Conservation (phyloP, 2,329 filamentous ascomycete species). For the Allantophomopsis cytisporea region DNA sequence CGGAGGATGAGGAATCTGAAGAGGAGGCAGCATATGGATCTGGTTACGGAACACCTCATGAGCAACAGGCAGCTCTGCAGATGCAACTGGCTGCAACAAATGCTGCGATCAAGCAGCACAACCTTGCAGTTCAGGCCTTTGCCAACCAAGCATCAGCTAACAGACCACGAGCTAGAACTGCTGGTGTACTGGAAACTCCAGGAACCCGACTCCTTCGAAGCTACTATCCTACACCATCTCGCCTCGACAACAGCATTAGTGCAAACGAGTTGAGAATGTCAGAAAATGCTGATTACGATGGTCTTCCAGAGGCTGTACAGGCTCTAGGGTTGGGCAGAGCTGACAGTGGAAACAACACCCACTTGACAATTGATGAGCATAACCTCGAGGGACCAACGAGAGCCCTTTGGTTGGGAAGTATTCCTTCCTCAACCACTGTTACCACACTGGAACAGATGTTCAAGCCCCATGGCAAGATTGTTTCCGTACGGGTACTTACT, state of each 20-base stretch:
- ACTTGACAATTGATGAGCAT: slow-evolving; percentile 60
- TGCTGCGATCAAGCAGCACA: slow-evolving; percentile 74
- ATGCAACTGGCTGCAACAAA: slow-evolving; percentile 51
- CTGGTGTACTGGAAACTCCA: slow-evolving; percentile 64
- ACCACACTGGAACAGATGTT: slow-evolving; percentile 94
- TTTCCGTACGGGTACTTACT: slow-evolving; percentile 84
- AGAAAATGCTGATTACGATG: slow-evolving; percentile 68
- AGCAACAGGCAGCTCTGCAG: slow-evolving; percentile 44
- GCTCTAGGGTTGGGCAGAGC: slow-evolving; percentile 60
- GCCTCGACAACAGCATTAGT: slow-evolving; percentile 63
- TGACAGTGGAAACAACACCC: slow-evolving; percentile 49
- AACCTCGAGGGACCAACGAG: slow-evolving; percentile 81
- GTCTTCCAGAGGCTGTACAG: slow-evolving; percentile 70
- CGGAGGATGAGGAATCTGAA: slow-evolving; percentile 50
- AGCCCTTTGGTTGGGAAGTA: slow-evolving; percentile 93
- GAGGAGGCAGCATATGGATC: slow-evolving; percentile 55
- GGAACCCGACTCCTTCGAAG: slow-evolving; percentile 40
- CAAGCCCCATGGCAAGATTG: slow-evolving; percentile 78
- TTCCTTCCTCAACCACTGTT: slow-evolving; percentile 91
- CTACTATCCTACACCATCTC: slow-evolving; percentile 65
- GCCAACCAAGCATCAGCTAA: slow-evolving; percentile 71
- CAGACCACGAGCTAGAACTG: slow-evolving; percentile 79
- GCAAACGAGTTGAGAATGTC: slow-evolving; percentile 61
- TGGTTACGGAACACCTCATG: slow-evolving; percentile 31
- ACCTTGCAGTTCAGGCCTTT: slow-evolving; percentile 85